Base-by-base conservation (phyloP, 352 stramenopile species). In the Aphanomyces stellatus region DNA sequence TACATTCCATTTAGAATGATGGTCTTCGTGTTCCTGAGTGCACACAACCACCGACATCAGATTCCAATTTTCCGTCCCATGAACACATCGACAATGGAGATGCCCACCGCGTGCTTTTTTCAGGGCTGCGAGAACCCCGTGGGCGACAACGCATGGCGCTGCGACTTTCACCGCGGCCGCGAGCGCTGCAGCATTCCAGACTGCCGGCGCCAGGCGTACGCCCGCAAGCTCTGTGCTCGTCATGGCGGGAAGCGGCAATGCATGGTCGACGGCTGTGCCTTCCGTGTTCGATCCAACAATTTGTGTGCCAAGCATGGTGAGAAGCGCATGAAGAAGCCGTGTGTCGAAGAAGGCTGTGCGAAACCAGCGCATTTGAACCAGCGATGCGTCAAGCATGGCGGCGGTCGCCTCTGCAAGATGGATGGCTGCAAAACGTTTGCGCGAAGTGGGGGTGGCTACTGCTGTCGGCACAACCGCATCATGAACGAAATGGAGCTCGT, bases 361-460 rank as follows among this genome's bases (percentile, higher is more conserved):
- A 59, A 59, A 30, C 27, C 31, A 30, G 51, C 41, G 15, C 40
- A 35, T n/a, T 24, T 28, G 22, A 24, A 22, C 30, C 31, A 30
- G 15, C 40, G 28, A n/a, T 64, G 56, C 35, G n/a, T 5, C 30
- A 24, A 30, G 4, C 56, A 64, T 35, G 35, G 56, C 17, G 56
- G 51, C 28, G 51, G 51, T n/a, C 51, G 51, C 27, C 51, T 24
- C 4, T 59, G 51, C 31, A 24, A 30, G 17, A 41, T 59, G 51
- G 51, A 59, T 4, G 51, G 51, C 51, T 59, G 51, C 31, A 40
- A 24, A 5, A 59, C 51, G 51, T 59, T 35, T 30, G 51, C 51
- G 10, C 43, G 43, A 10, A 24, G 27, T 17, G 27, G 51, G 11
- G 51, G 51, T 31, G 51, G 51, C 27, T 59, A 40, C n/a, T 59